Evolutionary conservation across 2,329 filamentous ascomycete species (phyloP).

Genomic region (Neoascochyta sp.): DNA sequence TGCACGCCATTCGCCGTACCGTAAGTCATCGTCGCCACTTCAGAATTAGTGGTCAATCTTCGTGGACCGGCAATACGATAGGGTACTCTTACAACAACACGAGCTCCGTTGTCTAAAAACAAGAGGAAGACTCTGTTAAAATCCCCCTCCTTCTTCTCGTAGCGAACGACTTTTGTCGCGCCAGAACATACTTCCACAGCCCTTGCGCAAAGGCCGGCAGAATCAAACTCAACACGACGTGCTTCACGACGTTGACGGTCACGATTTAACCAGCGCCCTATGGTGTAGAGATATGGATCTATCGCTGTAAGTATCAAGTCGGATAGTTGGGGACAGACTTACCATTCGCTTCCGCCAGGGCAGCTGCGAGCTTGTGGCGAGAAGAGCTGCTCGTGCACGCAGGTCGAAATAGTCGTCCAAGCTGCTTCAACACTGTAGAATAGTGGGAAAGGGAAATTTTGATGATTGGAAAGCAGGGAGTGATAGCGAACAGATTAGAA

Average conservation of each 20-base stretch:
- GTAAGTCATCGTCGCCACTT: constrained; percentile 45
- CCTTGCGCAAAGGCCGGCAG: constrained; percentile 34
- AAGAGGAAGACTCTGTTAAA: constrained; percentile 45
- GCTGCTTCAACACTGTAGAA: not conserved
- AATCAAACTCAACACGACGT: constrained; percentile 40
- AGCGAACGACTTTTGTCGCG: constrained; percentile 28
- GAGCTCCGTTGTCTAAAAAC: constrained; percentile 32
- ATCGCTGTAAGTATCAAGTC: constrained; percentile 1
- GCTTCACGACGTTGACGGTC: constrained; percentile 33
- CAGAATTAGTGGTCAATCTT: constrained; percentile 38
- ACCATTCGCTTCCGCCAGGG: not conserved
- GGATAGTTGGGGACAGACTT: not conserved
- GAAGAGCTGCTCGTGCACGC: not conserved
- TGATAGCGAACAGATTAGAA: too few relatives aligned
- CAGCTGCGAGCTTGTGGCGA: not conserved
- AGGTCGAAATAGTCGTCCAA: not conserved
- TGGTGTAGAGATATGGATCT: constrained; percentile 13
- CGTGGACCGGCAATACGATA: constrained; percentile 37
- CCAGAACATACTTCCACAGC: constrained; percentile 35
- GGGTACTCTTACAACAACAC: constrained; percentile 41
- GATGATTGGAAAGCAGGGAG: too few relatives aligned
- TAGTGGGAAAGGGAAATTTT: not conserved
- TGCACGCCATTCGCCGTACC: constrained; percentile 21
- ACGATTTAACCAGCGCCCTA: constrained; percentile 29
- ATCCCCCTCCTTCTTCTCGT: constrained; percentile 42